Conservation (phyloP, 371 early-diverging fungal species). For the Vavraia culicis region DNA sequence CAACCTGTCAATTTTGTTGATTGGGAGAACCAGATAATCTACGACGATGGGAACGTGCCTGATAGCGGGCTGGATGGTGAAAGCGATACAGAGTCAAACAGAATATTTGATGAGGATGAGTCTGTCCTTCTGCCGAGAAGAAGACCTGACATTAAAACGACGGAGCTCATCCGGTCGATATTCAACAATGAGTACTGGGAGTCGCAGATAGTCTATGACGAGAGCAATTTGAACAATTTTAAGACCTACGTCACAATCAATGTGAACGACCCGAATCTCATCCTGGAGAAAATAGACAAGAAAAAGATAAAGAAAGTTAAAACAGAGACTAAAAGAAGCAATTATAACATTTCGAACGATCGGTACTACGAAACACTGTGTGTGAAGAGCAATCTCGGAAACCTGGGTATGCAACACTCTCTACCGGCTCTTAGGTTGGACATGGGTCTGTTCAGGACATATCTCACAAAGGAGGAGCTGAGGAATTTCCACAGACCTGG, state of each 20-base stretch:
- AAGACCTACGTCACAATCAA: conserved; percentile 31
- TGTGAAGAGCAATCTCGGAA: conserved; percentile 59
- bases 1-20: too few relatives aligned
- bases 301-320: conserved; percentile 27
- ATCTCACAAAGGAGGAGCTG: conserved; percentile 60
- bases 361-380: conserved; percentile 54
- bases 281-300: conserved; percentile 43
- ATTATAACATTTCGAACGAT: conserved; percentile 82
- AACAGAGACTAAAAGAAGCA: conserved; percentile 29
- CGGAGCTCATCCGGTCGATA: too few relatives aligned
- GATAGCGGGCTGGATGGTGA: too few relatives aligned
- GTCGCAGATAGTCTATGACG: conserved; percentile 39
- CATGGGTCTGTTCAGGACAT: conserved; percentile 63
- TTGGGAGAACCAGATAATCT: too few relatives aligned
- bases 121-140: too few relatives aligned
- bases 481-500: conserved; percentile 75
- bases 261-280: conserved; percentile 42
- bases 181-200: too few relatives aligned
- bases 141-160: too few relatives aligned
- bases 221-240: conserved; percentile 4
- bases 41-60: too few relatives aligned
- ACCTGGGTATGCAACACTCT: conserved; percentile 63
- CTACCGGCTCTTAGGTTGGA: conserved; percentile 68
- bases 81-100: too few relatives aligned
- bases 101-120: too few relatives aligned